Percentiles rank a stretch among this genome's conserved stretches.
Conservation (phyloP, 192 early-diverging fungal genomes). For the Backusella mclennaniae region DNA sequence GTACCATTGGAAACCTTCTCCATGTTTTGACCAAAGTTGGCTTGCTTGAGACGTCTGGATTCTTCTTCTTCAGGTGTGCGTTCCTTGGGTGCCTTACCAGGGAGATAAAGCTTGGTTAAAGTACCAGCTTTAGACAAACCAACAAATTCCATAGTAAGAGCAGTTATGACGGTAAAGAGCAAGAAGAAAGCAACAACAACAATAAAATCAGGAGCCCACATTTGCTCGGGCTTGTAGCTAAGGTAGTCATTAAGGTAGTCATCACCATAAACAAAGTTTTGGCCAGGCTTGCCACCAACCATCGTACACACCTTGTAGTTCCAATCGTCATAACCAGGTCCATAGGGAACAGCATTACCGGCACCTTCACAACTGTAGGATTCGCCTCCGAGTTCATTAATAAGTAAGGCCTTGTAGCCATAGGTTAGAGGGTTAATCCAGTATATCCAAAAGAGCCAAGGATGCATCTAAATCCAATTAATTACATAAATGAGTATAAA, state of each 20-base stretch:
- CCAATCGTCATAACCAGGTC: conserved; percentile 42
- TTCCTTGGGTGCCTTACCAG: conserved; percentile 30
- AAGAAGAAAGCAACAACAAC: conserved; percentile 52
- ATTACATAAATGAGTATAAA: too few relatives aligned
- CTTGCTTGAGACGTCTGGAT: conserved; percentile 27
- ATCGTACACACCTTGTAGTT: conserved; percentile 59
- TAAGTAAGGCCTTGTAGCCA: conserved; percentile 55
- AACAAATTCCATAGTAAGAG: conserved; percentile 59
- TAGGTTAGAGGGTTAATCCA: conserved; percentile 67
- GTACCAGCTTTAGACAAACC: conserved; percentile 57
- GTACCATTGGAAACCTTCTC: conserved; percentile 42
- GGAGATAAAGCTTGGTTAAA: conserved; percentile 50
- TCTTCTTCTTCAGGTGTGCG: conserved; percentile 36
- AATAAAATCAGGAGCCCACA: conserved; percentile 59
- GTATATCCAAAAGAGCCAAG: conserved; percentile 63
- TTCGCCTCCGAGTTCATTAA: conserved; percentile 61
- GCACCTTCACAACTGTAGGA: conserved; percentile 37
- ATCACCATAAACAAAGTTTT: conserved; percentile 54
- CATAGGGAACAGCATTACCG: conserved; percentile 30
- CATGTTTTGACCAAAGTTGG: conserved; percentile 38
- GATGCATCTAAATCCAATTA: conserved; percentile 36
- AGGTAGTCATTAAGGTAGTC: conserved; percentile 57
- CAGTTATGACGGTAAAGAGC: conserved; percentile 41
- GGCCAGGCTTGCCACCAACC: conserved; percentile 55
- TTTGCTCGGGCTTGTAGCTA: conserved; percentile 54